A percentile compares a stretch with the other conserved stretches of the same genome.
Evolutionary conservation across 2,329 filamentous ascomycete species (phyloP).

Genomic region (Monosporascus sp.): DNA sequence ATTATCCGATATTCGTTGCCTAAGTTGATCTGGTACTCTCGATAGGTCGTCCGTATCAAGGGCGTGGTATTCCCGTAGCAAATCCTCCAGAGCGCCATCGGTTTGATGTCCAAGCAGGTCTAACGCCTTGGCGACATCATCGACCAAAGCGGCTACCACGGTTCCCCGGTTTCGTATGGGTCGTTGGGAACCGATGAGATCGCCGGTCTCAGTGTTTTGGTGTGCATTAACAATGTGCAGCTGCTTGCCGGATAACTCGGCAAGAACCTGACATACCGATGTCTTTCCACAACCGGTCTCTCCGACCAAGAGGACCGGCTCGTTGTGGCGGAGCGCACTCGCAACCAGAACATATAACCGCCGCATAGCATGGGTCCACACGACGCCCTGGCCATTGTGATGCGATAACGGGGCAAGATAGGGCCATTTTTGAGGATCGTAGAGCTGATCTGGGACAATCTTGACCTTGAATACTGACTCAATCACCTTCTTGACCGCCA

Average conservation of each 20-base stretch:
- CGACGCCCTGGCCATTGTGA: slow-evolving; percentile 58
- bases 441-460: slow-evolving; percentile 70
- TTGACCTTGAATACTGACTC: slow-evolving; percentile 85
- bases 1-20: slow-evolving; percentile 40
- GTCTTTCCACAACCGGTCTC: slow-evolving; percentile 99
- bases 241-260: slow-evolving; percentile 69
- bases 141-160: slow-evolving; percentile 59
- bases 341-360: slow-evolving; percentile 86
- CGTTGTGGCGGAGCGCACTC: slow-evolving; percentile 79
- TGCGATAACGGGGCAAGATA: slow-evolving; percentile 46
- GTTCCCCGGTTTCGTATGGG: slow-evolving; percentile 80
- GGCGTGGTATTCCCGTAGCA: slow-evolving; percentile 55
- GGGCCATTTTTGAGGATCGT: slow-evolving; percentile 54
- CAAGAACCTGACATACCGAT: slow-evolving; percentile 87
- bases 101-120: slow-evolving; percentile 33
- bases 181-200: slow-evolving; percentile 91
- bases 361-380: slow-evolving; percentile 95
- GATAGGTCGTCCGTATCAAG: slow-evolving; percentile 40
- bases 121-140: slow-evolving; percentile 52
- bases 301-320: slow-evolving; percentile 89
- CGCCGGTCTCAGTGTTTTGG: slow-evolving; percentile 95
- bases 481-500: slow-evolving; percentile 80
- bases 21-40: slow-evolving; percentile 42
- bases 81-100: slow-evolving; percentile 43
- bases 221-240: slow-evolving; percentile 94